Conservation (phyloP, 2,329 filamentous ascomycete species). For the Phoma herbarum region DNA sequence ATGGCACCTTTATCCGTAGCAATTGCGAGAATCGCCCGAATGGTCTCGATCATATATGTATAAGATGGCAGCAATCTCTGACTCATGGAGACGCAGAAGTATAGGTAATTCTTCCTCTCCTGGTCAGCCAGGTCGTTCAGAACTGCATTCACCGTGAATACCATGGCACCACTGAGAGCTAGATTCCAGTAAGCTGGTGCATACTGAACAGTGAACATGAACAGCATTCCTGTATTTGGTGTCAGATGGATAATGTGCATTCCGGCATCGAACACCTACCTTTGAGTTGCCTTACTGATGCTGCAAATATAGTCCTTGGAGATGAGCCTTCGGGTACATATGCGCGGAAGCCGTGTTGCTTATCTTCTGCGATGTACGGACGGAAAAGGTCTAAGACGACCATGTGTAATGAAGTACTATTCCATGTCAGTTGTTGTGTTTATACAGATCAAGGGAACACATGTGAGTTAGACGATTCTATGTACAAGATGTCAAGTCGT, state of each 20-base stretch:
- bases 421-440: not conserved
- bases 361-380: constrained; percentile 18
- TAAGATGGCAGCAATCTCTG: constrained; percentile 11
- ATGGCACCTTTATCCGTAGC: constrained; percentile 23
- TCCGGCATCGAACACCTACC: not conserved
- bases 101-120: constrained; percentile 16
- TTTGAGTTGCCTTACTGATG: constrained; percentile 24
- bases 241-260: not conserved
- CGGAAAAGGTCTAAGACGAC: constrained; percentile 22
- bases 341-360: constrained; percentile 17
- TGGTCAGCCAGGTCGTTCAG: constrained; percentile 17
- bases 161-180: constrained; percentile 17
- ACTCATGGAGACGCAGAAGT: constrained; percentile 20
- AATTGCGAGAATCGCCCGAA: constrained; percentile 21
- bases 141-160: constrained; percentile 21
- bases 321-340: constrained; percentile 16
- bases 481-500: not conserved
- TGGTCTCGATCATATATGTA: constrained; percentile 20
- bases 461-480: not conserved
- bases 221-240: constrained; percentile 7
- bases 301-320: constrained; percentile 24
- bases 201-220: constrained; percentile 18
- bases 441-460: no score
- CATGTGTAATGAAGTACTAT: constrained; percentile 17
- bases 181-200: constrained; percentile 18